Evolutionary conservation across 2,329 filamentous ascomycete genomes (phyloP).

Genomic region (Epicoccum sorghinum): DNA sequence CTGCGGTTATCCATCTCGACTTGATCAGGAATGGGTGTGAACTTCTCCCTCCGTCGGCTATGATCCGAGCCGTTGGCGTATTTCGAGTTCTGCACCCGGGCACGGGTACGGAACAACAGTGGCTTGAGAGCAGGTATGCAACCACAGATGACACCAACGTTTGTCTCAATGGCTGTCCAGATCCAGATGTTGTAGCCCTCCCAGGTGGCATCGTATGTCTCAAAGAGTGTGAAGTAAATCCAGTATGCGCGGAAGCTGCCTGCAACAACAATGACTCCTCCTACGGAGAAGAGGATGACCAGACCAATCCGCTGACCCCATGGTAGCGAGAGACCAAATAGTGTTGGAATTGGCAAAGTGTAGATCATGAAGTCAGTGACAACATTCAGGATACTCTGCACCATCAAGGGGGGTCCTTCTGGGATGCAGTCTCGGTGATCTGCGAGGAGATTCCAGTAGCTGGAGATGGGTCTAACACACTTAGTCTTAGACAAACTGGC

Average conservation of each 20-base stretch:
- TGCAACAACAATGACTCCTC: slow-evolving; percentile 54
- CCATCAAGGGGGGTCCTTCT: slow-evolving; percentile 53
- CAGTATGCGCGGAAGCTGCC: slow-evolving; percentile 55
- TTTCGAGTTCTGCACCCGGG: slow-evolving; percentile 36
- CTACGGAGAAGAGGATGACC: slow-evolving; percentile 52
- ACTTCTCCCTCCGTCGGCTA: slow-evolving; percentile 41
- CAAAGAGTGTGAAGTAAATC: slow-evolving; percentile 53
- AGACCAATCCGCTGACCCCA: slow-evolving; percentile 52
- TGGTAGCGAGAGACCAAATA: slow-evolving; percentile 54
- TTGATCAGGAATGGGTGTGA: slow-evolving; percentile 39
- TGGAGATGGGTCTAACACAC: slow-evolving; percentile 49
- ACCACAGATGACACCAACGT: slow-evolving; percentile 53
- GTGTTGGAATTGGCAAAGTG: slow-evolving; percentile 53
- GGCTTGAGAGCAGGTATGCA: slow-evolving; percentile 54
- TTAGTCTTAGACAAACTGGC: slow-evolving; percentile 22
- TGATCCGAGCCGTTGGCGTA: slow-evolving; percentile 40
- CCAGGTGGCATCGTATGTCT: slow-evolving; percentile 56
- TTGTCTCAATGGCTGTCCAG: slow-evolving; percentile 53
- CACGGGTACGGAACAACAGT: slow-evolving; percentile 44
- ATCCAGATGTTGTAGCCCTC: slow-evolving; percentile 51
- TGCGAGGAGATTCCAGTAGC: slow-evolving; percentile 53
- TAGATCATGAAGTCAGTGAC: slow-evolving; percentile 55
- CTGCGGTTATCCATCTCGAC: slow-evolving; percentile 44
- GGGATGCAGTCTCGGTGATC: slow-evolving; percentile 50
- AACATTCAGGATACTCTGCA: slow-evolving; percentile 52